Evolutionary conservation across 1,284 basidiomycete species (phyloP), one percentile per base, ranked within the genome.

Genomic region (Ganoderma leucocontextum): DNA sequence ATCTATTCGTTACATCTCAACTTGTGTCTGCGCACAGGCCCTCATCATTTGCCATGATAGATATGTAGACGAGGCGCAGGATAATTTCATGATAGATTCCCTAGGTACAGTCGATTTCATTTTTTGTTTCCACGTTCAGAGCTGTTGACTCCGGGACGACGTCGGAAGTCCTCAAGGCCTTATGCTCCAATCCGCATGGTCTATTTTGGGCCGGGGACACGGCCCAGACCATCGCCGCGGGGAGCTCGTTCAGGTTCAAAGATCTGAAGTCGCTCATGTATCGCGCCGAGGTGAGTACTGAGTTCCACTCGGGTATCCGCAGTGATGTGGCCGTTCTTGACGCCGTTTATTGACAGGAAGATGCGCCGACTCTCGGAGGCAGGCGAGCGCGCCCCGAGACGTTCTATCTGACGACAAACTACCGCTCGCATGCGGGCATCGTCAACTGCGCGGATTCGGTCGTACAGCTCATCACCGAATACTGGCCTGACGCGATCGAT

Each of bases 201-300:
- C 78, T 91, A 22, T 92, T 93, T 75, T 94, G 90, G 89, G 92
- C 91, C 0, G 92, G 92, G 0, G 92, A 94, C 74, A 94, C 92
- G 0, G 91, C 92, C 0, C 92, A 94, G 72, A 91, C 91, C 0
- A 93, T 94, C n/a, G 88, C 89, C 0, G 83, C 86, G 2, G 92
- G 91, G 0, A 91, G 89, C 66, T 86, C 89, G 0, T 93, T 94
- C 73, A 80, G 89, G 22, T 94, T 94, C 76, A 81, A 90, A 69
- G 91, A 93, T 52, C 76, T 94, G 66, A 93, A 90, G 73, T 84
- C 91, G 0, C 89, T 91, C 72, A 73, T 92, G 38, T 86, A 86
- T 68, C 83, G 86, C 0, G 89, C 91, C 78, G 89, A 92, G 80
- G 91, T 88, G 65, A 36, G 77, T 60, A 25, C 25, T 15, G 2